phyloP scores from a whole-genome alignment of 148 eudicot genomes.

The Beta vulgaris region DNA sequence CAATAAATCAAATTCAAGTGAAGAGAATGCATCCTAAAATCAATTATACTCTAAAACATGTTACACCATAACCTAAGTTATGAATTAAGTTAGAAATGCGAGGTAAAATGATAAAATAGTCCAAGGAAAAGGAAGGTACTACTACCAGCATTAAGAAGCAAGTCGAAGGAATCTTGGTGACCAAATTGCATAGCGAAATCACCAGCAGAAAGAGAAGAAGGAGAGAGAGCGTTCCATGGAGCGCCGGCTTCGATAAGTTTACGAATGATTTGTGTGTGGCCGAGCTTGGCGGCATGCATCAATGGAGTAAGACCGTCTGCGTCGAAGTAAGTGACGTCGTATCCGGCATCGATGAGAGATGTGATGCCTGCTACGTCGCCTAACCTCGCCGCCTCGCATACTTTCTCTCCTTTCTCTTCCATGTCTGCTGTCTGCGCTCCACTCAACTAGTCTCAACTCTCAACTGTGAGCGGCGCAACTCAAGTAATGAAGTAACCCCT shows the following conservation, averaged over 20 bases:
- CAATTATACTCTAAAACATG: too few species aligned
- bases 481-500: too few species aligned
- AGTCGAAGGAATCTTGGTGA: slow-evolving; percentile 69
- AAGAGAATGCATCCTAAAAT: too few species aligned
- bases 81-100: too few species aligned
- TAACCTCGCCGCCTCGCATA: slow-evolving; percentile 53
- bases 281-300: slow-evolving; percentile 87
- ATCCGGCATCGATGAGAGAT: slow-evolving; percentile 47
- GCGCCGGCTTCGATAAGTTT: slow-evolving; percentile 81
- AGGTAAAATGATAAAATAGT: too few species aligned
- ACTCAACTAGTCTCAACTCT: too few species aligned
- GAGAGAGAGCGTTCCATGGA: slow-evolving; percentile 93
- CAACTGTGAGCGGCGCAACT: too few species aligned
- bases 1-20: too few species aligned
- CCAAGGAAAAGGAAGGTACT: background rate
- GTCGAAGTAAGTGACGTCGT: slow-evolving; percentile 75
- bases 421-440: slow-evolving; percentile 27
- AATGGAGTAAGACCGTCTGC: slow-evolving; percentile 65
- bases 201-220: slow-evolving; percentile 73
- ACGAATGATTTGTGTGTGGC: slow-evolving; percentile 49
- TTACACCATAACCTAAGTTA: too few species aligned
- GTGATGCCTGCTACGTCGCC: slow-evolving; percentile 46
- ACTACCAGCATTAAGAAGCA: slow-evolving; percentile 72
- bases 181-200: slow-evolving; percentile 86
- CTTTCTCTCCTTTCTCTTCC: slow-evolving; percentile 40